Percentiles rank a stretch among this genome's conserved stretches.
Evolutionary conservation across 257 asterid species (phyloP).

Genomic region (Craterostigma plantagineum): DNA sequence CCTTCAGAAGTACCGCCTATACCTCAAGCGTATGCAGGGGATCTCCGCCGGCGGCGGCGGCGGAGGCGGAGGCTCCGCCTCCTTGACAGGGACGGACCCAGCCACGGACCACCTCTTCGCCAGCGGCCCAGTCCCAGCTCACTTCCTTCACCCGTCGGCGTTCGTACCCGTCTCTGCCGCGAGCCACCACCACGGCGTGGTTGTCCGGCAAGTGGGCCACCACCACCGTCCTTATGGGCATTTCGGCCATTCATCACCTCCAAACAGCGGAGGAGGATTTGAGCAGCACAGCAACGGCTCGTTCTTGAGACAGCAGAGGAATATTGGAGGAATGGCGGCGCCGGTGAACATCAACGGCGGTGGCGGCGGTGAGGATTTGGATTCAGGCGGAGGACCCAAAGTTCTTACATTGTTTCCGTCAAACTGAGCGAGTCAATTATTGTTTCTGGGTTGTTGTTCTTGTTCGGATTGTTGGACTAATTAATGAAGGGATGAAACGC

Average conservation of each 20-base stretch:
- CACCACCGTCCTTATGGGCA: constrained; percentile 29
- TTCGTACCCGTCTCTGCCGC: constrained; percentile 16
- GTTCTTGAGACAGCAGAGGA: constrained; percentile 37
- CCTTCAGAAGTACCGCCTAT: constrained; percentile 31
- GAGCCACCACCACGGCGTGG: constrained; percentile 44
- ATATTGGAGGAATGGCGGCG: constrained; percentile 13
- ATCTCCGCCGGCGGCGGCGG: constrained; percentile 13
- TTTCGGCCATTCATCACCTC: constrained; percentile 17
- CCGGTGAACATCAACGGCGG: constrained; percentile 6
- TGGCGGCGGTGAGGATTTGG: constrained; percentile 44
- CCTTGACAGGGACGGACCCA: constrained; percentile 23
- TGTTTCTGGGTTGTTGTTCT: no score
- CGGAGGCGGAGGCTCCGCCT: constrained; percentile 11
- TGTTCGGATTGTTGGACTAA: no score
- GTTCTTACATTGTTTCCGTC: constrained; percentile 82
- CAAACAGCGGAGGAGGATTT: constrained; percentile 20
- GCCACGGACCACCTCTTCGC: constrained; percentile 53
- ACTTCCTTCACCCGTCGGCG: constrained; percentile 51
- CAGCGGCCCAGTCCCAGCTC: constrained; percentile 61
- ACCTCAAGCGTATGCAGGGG: constrained; percentile 39
- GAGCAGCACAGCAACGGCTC: constrained; percentile 16
- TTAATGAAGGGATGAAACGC: no score
- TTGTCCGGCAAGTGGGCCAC: constrained; percentile 19
- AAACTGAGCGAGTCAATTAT: constrained; percentile 10
- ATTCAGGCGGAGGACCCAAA: constrained; percentile 40